Base-by-base conservation (phyloP, 148 eudicot genomes). In the Arbutus unedo region DNA sequence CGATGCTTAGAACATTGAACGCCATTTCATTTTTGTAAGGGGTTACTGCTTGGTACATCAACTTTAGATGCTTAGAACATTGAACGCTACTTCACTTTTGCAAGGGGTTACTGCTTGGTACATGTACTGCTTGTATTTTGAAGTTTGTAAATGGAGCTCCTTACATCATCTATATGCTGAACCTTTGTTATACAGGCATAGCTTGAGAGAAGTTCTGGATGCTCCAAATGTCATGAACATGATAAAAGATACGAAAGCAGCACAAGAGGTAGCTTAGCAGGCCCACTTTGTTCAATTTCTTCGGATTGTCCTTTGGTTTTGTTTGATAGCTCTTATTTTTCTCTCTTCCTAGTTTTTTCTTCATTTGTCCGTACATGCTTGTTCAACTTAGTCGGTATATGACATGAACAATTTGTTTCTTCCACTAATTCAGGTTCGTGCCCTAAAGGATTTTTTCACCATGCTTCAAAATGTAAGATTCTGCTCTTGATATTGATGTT, bases 181-280 rank as follows among this genome's bases (percentile, higher is more conserved):
- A 71, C 55, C n/a, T 54, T 54, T 81, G 44, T 45, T 87, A 41
- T 45, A 43, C 91, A 96, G 99, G 88, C 99, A 96, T 90, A 96
- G 98, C 89, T 88, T 96, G 87, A 93, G 86, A 91, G 99, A 96
- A 88, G 99, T 94, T 77, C 80, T 96, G 83, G 99, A 96, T 88
- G 99, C 98, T 54, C 99, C 99, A 83, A 94, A 89, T 83, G 97
- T 96, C 54, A 90, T 92, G 99, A 94, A 86, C 88, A 90, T 96
- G 92, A 94, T 96, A 55, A 96, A 96, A 86, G 97, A 96, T 89
- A 94, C 98, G 77, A 96, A 96, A 86, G 99, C 99, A 85, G 99
- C 99, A 56, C 89, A 93, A 87, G 99, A 96, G 99, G 99, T 95
- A 83, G 31, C 21, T 57, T 44, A 49, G 49, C 43, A 47, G 25